Evolutionary conservation across 257 asterid genomes (phyloP), one percentile per base, ranked within the genome.

Genomic region (Primulina huaijiensis): DNA sequence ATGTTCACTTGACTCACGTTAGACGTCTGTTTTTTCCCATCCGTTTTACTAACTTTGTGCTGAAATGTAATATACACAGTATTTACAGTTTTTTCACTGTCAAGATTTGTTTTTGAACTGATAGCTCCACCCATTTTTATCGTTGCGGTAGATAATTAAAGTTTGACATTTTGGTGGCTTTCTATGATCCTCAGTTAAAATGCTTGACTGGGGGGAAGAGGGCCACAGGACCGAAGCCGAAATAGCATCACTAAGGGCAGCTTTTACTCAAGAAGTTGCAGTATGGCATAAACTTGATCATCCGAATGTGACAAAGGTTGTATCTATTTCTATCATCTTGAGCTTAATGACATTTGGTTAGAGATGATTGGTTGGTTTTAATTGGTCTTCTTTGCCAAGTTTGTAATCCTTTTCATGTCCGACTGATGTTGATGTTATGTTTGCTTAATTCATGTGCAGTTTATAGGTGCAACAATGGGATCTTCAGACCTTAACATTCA

Each of bases 211-310:
- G 93, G 97, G 95, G 19, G 97, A 88, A 83, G 95, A 90, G 72
- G 95, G 97, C 35, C 92, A 88, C 79, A 72, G 93, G 62, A 88
- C 95, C 4, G 95, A 88, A 29, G 85, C 95, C 14, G 97, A 90
- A 78, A 77, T 88, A 74, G 76, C 84, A 23, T 88, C 95, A 25
- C 72, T 90, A 68, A 77, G 97, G 74, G 89, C 95, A 63, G 95
- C 95, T 67, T 90, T 90, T 76, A 83, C 95, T 46, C 97, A 90
- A 80, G 97, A 90, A 86, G 97, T 90, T 68, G 89, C 95, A 4
- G 97, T 90, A 31, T 90, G 95, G 97, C 95, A 90, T 79, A 90
- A 88, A 70, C 97, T 90, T 43, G 93, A 90, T 43, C 97, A 90
- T 78, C 97, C 97, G 35, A 90, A 90, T 61, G 97, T 90, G 46